Evolutionary conservation across 2,329 filamentous ascomycete species (phyloP), one percentile per base, ranked within the genome.

Genomic region (Nothophoma quercina): DNA sequence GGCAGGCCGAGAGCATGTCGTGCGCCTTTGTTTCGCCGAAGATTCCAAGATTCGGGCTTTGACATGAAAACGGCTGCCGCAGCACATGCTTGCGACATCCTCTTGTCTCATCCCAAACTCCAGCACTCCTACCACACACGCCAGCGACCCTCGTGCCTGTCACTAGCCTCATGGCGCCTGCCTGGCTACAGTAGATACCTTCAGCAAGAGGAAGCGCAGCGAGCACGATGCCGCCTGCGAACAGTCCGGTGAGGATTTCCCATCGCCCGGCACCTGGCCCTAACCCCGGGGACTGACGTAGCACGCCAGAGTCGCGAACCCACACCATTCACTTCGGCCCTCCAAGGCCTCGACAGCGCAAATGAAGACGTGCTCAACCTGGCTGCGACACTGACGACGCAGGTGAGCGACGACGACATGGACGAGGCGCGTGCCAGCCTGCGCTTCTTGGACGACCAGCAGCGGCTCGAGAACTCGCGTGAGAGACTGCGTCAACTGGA

Each of bases 321-420:
- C 29, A 65, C 65, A 21, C 62, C 68, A 46, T 65, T 68, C 36
- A 69, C 65, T 29, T 79, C 78, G 45, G 77, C 78, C 49, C 72
- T 79, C 52, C 76, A 74, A 60, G 70, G 75, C 47, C 72, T 82
- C 53, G 74, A 79, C 60, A 79, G 77, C 60, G 77, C 81, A 29
- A 58, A 63, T 51, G 61, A 64, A 23, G 60, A 64, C 53, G 65
- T 68, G 30, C 75, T 79, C 46, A 78, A 81, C 60, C 74, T 82
- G 51, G 78, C 81, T 43, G 70, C 77, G 32, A 81, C 79, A 36
- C 72, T 82, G 29, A 77, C 76, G 50, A 78, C 74, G 13, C 70
- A 73, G 51, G 72, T 73, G 33, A 77, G 77, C 60, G 75, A 81
- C 56, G 76, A 72, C 34, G 76, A 80, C 53, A 75, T 73, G 48